Evolutionary conservation across 2,329 filamentous ascomycete genomes (phyloP), one percentile per base, ranked within the genome.

Genomic region (Sphaceloma murrayae): DNA sequence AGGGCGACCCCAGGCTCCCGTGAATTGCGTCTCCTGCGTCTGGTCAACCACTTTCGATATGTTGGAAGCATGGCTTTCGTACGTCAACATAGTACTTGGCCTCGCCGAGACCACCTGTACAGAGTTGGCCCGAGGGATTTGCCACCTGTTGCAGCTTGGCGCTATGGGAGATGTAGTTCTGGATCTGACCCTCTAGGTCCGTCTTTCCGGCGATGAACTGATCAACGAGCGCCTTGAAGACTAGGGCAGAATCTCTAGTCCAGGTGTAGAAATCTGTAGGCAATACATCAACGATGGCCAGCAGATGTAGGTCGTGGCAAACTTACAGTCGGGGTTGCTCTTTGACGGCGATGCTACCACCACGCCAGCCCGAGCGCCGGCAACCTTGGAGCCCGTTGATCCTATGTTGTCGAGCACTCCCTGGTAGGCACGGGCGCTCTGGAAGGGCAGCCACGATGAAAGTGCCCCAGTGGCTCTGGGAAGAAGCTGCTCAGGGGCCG

Each of bases 211-310:
- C 66, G 47, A 75, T 65, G 57, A 86, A 81, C 14, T 74, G 68
- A 53, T 88, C 83, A 6, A 82, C 67, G 11, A 88, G 62, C 17
- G 67, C 66, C 63, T 85, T 85, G 65, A 82, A 75, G 2, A 77
- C 76, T 21, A 88, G 68, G 17, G 78, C 80, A 11, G 80, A 73
- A 59, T 89, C 84, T 55, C 84, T 68, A 1, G 79, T 85, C 84
- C 84, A 89, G 1, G 81, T 85, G 56, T 78, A 88, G 56, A 74
- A 87, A 60, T 88, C 81, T 85, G 19, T 9, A 10, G 5, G 14
- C 5, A 19, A 13, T 40, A 8, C 22, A 34, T 17, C 8, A 18
- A 2, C 4, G 7, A 13, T 4, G 5, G 10, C 13, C 18, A 8
- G 10, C 5, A 10, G 27, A 16, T 8, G 5, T 34, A 10, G 21